These are phyloP conservation scores for Nannizziopsis barbatae DNA, from an alignment of 2,329 filamentous ascomycete species.

Conservation along the genomic window DNA sequence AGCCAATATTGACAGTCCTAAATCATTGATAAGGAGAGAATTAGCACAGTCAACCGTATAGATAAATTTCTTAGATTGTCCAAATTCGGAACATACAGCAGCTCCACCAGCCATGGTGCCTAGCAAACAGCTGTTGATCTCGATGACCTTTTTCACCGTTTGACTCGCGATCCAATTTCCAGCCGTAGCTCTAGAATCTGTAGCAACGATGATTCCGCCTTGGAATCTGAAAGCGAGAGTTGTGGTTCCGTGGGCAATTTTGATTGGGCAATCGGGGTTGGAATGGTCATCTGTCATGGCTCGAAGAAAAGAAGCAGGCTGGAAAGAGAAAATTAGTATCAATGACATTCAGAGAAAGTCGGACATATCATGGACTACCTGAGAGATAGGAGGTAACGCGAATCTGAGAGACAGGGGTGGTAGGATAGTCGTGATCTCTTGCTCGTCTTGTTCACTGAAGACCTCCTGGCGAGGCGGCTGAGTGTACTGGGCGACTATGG, in stretches of 20 bases:
- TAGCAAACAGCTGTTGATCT: slow-evolving; percentile 87
- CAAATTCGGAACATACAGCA: slow-evolving; percentile 47
- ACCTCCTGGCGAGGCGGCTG: slow-evolving; percentile 61
- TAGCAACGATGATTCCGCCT: slow-evolving; percentile 95
- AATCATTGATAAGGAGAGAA: background rate
- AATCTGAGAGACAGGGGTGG: slow-evolving; percentile 84
- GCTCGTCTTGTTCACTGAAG: slow-evolving; percentile 59
- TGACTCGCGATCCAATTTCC: slow-evolving; percentile 99
- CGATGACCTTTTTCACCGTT: slow-evolving; percentile 99
- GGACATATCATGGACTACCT: slow-evolving; percentile 45
- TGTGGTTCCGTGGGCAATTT: slow-evolving; percentile 97
- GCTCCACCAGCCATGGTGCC: slow-evolving; percentile 98
- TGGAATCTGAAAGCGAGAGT: slow-evolving; percentile 97
- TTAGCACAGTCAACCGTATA: background rate
- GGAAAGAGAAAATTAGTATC: slow-evolving; percentile 13
- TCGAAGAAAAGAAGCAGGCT: slow-evolving; percentile 91
- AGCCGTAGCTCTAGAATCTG: slow-evolving; percentile 90
- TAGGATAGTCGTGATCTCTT: slow-evolving; percentile 58
- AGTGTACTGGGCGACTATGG: slow-evolving; percentile 85
- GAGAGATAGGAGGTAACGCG: slow-evolving; percentile 81
- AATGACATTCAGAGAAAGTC: slow-evolving; percentile 10
- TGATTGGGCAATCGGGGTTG: slow-evolving; percentile 96
- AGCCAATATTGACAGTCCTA: slow-evolving; percentile 99
- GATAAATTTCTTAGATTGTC: background rate
- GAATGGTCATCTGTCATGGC: slow-evolving; percentile 94